A percentile compares a stretch with the other conserved stretches of the same genome.
Evolutionary conservation across 345 rosid genomes (phyloP).

Genomic region (Cardamine chenopodiifolia): DNA sequence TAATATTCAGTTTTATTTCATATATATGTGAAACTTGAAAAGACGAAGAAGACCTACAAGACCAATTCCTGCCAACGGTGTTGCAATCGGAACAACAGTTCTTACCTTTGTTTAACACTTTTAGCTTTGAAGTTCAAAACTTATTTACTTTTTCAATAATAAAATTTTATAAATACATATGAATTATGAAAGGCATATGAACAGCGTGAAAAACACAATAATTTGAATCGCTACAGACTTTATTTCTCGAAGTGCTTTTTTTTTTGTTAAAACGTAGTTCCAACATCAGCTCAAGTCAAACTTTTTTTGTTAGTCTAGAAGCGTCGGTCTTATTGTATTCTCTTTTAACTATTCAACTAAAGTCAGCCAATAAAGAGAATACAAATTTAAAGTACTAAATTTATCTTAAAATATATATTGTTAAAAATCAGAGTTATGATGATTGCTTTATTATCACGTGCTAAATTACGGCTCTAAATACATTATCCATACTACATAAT

Average conservation of each 20-base stretch:
- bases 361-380: background rate
- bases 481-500: background rate
- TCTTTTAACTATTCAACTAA: background rate
- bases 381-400: background rate
- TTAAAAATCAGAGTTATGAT: background rate
- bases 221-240: conserved; percentile 18
- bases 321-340: background rate
- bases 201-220: conserved; percentile 32
- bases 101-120: conserved; percentile 2
- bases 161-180: background rate
- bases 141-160: conserved; percentile 13
- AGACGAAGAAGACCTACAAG: conserved; percentile 20
- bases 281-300: conserved; percentile 37
- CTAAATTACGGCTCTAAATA: background rate
- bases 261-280: conserved; percentile 24
- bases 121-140: conserved; percentile 20
- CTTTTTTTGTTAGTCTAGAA: conserved; percentile 31
- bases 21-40: background rate
- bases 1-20: background rate
- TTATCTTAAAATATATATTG: background rate
- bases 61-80: conserved; percentile 29
- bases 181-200: conserved; percentile 21
- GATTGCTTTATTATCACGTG: background rate
- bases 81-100: conserved; percentile 12
- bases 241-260: conserved; percentile 36